Evolutionary conservation across 768 basidiomycete species (phyloP).

Genomic region (Boletus subcaerulescens): DNA sequence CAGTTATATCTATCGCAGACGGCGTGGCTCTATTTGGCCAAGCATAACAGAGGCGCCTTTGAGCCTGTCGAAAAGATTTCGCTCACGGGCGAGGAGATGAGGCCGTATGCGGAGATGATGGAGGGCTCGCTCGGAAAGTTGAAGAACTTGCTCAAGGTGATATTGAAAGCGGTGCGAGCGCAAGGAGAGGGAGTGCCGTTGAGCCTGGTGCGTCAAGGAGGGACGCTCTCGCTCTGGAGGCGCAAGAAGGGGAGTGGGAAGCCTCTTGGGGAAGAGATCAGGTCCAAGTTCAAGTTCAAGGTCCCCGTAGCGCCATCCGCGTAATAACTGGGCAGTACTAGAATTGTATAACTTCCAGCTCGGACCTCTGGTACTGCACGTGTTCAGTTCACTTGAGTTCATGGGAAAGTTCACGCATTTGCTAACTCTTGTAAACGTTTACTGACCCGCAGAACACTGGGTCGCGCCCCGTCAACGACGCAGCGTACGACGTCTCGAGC

Average conservation of each 20-base stretch:
- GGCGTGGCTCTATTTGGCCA: constrained; percentile 54
- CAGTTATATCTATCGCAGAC: constrained; percentile 73
- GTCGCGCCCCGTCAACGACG: too few species aligned
- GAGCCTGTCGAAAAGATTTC: constrained; percentile 44
- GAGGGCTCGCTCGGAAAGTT: constrained; percentile 24
- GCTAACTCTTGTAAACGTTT: too few species aligned
- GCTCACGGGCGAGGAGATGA: constrained; percentile 32
- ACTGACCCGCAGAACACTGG: too few species aligned
- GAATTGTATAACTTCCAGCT: too few species aligned
- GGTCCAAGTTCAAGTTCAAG: constrained; percentile 13
- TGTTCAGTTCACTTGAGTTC: too few species aligned
- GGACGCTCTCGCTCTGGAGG: constrained; percentile 47
- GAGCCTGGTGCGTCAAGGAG: constrained; percentile 49
- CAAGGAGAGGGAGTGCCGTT: constrained; percentile 52
- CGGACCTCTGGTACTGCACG: too few species aligned
- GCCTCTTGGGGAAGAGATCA: constrained; percentile 19
- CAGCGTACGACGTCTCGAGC: too few species aligned
- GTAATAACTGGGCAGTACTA: too few species aligned
- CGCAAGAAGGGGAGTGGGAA: constrained; percentile 34
- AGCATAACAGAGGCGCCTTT: constrained; percentile 57
- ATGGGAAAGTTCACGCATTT: too few species aligned
- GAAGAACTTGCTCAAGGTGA: constrained; percentile 30
- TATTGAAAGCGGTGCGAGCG: constrained; percentile 48
- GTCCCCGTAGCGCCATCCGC: background rate
- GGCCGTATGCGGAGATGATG: constrained; percentile 17